Evolutionary conservation across 805 yeast species (phyloP).

Genomic region (Starmerella floris): DNA sequence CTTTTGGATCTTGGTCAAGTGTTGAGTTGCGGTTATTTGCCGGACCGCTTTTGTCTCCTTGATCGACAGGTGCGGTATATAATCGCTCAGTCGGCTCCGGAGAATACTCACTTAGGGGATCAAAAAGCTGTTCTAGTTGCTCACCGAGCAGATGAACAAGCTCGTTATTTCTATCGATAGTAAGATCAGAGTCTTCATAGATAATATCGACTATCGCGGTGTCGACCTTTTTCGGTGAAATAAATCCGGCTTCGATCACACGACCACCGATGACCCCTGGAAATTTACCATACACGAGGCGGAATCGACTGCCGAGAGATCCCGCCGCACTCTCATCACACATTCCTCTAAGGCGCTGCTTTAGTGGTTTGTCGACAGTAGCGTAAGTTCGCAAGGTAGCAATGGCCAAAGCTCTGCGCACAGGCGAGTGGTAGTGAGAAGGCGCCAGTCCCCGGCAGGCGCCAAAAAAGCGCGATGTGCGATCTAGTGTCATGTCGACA

Average conservation of each 20-base stretch:
- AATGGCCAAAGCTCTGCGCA: conserved; percentile 64
- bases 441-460: conserved; percentile 58
- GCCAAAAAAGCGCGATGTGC: conserved; percentile 57
- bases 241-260: conserved; percentile 43
- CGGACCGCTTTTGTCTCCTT: neutral
- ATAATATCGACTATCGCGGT: conserved; percentile 61
- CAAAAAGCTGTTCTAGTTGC: conserved; percentile 77
- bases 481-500: conserved; percentile 43
- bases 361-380: conserved; percentile 32
- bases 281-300: conserved; percentile 36
- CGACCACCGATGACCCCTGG: conserved; percentile 48
- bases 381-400: conserved; percentile 56
- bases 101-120: conserved; percentile 79
- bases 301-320: conserved; percentile 53
- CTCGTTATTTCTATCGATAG: conserved; percentile 56
- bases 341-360: conserved; percentile 4
- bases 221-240: conserved; percentile 37
- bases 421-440: conserved; percentile 40
- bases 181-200: conserved; percentile 41
- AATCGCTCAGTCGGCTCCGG: conserved; percentile 72
- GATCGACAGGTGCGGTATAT: conserved; percentile 28
- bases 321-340: conserved; percentile 79
- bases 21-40: conserved; percentile 2
- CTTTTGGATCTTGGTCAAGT: conserved; percentile 26
- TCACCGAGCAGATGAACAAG: conserved; percentile 68